Conservation (phyloP, 805 yeast species). For the Scheffersomyces ergatensis region DNA sequence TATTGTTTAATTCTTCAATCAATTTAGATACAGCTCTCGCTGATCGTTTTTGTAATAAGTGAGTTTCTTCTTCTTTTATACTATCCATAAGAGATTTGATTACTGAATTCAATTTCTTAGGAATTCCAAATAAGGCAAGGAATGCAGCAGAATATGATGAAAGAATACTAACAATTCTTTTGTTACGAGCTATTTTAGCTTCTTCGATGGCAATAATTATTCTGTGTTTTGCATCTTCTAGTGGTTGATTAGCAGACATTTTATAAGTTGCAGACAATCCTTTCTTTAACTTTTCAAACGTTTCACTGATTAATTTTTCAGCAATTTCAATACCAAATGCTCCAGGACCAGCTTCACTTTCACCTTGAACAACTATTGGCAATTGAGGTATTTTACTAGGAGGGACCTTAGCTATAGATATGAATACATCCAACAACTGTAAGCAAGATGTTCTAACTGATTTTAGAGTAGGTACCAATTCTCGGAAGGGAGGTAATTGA, state of each 20-base stretch:
- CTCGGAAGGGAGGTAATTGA: constrained; percentile 62
- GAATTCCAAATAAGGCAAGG: constrained; percentile 64
- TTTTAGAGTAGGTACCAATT: constrained; percentile 80
- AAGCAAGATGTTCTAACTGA: constrained; percentile 86
- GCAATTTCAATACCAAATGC: constrained; percentile 85
- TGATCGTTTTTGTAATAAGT: constrained; percentile 65
- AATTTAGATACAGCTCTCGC: constrained; percentile 68
- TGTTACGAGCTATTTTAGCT: constrained; percentile 51
- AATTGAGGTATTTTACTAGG: constrained; percentile 72
- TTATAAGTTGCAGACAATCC: constrained; percentile 66
- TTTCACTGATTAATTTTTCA: constrained; percentile 59
- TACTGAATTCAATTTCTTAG: constrained; percentile 82
- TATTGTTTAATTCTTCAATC: constrained; percentile 53
- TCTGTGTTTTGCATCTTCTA: constrained; percentile 77
- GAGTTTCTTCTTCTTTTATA: constrained; percentile 70
- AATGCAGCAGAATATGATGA: constrained; percentile 78
- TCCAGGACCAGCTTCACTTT: constrained; percentile 87
- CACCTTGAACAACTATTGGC: constrained; percentile 92
- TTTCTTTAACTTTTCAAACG: constrained; percentile 63
- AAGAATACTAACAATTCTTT: constrained; percentile 58
- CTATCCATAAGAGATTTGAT: constrained; percentile 92
- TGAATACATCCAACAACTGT: constrained; percentile 74
- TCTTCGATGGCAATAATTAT: constrained; percentile 65
- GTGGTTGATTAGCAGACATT: constrained; percentile 64
- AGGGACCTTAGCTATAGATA: constrained; percentile 72